Percentiles rank a stretch among this genome's conserved stretches.
Conservation (phyloP, 1,139 yeast species). For the Saccharomycopsis hybrid region DNA sequence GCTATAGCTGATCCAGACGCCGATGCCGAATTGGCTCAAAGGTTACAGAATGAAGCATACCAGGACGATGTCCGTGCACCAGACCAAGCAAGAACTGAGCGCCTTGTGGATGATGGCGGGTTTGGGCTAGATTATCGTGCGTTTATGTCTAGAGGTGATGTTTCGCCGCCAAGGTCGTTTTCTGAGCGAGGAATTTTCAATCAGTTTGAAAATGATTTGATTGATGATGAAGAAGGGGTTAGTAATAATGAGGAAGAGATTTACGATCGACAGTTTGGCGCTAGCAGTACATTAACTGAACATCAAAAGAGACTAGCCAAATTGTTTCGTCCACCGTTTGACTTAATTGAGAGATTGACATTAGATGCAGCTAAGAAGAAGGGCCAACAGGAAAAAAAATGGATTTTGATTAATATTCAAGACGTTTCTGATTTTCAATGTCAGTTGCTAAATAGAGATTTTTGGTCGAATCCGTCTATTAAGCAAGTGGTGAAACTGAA, state of each 20-base stretch:
- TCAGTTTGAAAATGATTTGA: constrained; percentile 31
- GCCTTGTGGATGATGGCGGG: constrained; percentile 48
- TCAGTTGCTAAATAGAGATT: constrained; percentile 85
- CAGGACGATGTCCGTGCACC: constrained; percentile 66
- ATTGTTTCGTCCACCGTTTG: constrained; percentile 90
- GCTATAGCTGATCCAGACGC: constrained; percentile 25
- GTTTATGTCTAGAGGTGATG: constrained; percentile 16
- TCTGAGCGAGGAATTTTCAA: constrained; percentile 43
- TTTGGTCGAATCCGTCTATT: constrained; percentile 74
- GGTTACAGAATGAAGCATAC: constrained; percentile 63
- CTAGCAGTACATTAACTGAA: constrained; percentile 33
- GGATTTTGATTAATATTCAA: constrained; percentile 87
- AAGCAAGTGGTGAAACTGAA: constrained; percentile 58
- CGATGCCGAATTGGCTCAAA: constrained; percentile 58
- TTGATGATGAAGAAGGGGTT: constrained; percentile 27
- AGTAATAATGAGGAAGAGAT: constrained; percentile 24
- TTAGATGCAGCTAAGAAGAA: constrained; percentile 64
- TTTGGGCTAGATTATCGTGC: constrained; percentile 31
- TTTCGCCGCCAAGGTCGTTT: constrained; percentile 23
- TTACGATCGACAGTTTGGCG: constrained; percentile 22
- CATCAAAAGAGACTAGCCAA: constrained; percentile 72
- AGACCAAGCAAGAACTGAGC: constrained; percentile 75
- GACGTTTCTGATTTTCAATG: constrained; percentile 80
- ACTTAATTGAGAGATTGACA: constrained; percentile 60
- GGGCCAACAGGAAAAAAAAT: constrained; percentile 61